Evolutionary conservation across 805 yeast species (phyloP).

Genomic region (Zygosaccharomyces lentus): DNA sequence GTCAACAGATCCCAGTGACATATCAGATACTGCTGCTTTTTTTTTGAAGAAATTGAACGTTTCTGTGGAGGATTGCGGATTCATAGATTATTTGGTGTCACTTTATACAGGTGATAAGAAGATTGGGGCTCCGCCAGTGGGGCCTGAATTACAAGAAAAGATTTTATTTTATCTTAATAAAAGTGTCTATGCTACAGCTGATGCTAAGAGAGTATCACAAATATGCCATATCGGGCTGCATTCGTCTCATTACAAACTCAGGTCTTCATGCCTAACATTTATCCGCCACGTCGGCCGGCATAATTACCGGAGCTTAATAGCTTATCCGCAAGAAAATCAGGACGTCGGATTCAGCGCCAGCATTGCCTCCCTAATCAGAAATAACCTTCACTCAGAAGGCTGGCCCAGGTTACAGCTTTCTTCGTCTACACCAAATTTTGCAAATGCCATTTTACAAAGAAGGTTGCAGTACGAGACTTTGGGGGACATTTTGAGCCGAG

Average conservation of each 20-base stretch:
- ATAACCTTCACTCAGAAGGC: conserved; percentile 51
- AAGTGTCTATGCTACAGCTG: conserved; percentile 49
- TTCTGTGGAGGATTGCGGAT: conserved; percentile 47
- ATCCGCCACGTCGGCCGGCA: conserved; percentile 54
- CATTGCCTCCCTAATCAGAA: conserved; percentile 51
- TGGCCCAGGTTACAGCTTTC: conserved; percentile 50
- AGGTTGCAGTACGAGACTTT: conserved; percentile 72
- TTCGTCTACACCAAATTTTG: conserved; percentile 34
- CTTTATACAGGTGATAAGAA: conserved; percentile 50
- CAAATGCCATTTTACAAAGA: conserved; percentile 45
- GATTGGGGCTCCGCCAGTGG: conserved; percentile 48
- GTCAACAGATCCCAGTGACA: conserved; percentile 52
- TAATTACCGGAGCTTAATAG: conserved; percentile 23
- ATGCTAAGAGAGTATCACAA: conserved; percentile 38
- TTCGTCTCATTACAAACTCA: conserved; percentile 48
- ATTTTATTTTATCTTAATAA: conserved; percentile 48
- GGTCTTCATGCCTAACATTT: conserved; percentile 56
- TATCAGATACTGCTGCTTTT: conserved; percentile 51
- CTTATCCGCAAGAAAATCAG: neutral
- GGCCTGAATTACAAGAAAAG: conserved; percentile 49
- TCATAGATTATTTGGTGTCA: conserved; percentile 43
- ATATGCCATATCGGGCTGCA: conserved; percentile 58
- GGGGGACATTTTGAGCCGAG: conserved; percentile 56
- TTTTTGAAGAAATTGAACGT: conserved; percentile 45
- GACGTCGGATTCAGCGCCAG: conserved; percentile 35